A percentile compares a stretch with the other conserved stretches of the same genome.
These are phyloP conservation scores for Parafenestella ontariensis DNA, from an alignment of 2,329 filamentous ascomycete genomes.

Conservation along the genomic window DNA sequence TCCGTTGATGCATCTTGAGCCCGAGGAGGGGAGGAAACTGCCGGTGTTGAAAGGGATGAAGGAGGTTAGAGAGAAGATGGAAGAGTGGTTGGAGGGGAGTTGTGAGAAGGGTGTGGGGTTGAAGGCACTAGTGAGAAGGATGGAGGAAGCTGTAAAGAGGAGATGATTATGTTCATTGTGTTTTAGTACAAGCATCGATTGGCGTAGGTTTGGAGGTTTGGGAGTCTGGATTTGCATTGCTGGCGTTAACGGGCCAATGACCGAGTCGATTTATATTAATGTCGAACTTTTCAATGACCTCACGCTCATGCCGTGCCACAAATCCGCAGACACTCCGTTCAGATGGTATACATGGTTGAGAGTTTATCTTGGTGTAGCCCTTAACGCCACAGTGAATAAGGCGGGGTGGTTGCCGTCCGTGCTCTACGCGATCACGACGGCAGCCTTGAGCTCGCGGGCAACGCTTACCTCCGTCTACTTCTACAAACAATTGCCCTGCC, in stretches of 20 bases:
- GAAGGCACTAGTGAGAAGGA: slow-evolving; percentile 62
- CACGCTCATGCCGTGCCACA: background rate
- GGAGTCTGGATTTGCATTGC: slow-evolving; percentile 19
- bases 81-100: slow-evolving; percentile 79
- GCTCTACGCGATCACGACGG: slow-evolving; percentile 11
- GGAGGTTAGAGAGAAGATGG: slow-evolving; percentile 77
- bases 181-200: background rate
- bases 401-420: slow-evolving; percentile 21
- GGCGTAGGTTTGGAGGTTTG: background rate
- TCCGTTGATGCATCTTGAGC: slow-evolving; percentile 70
- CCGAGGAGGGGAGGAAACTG: slow-evolving; percentile 71
- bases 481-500: slow-evolving; percentile 13
- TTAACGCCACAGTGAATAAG: slow-evolving; percentile 16
- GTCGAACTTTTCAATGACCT: background rate
- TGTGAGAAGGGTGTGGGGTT: slow-evolving; percentile 77
- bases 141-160: slow-evolving; percentile 71
- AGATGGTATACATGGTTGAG: background rate
- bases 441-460: slow-evolving; percentile 33
- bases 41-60: slow-evolving; percentile 77
- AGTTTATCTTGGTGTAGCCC: slow-evolving; percentile 2
- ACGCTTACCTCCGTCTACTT: slow-evolving; percentile 25
- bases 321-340: background rate
- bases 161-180: slow-evolving; percentile 36
- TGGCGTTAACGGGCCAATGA: slow-evolving; percentile 12
- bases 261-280: background rate